A percentile compares a stretch with the other conserved stretches of the same genome.
Conservation (phyloP, 345 rosid genomes). For the Microthlaspi erraticum region DNA sequence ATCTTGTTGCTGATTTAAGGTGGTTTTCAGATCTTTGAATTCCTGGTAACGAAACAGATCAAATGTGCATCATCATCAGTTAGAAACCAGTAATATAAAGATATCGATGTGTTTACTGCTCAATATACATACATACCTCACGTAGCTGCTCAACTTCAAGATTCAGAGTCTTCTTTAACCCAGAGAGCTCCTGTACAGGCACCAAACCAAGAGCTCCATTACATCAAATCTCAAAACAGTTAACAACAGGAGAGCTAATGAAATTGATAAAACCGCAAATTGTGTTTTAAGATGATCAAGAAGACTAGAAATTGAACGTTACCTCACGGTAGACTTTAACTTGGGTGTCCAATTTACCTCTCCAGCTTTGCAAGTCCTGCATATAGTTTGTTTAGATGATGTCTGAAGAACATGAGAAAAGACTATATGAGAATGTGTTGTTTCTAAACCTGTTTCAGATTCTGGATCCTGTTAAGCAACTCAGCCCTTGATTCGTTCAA, state of each 20-base stretch:
- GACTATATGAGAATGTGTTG: neutral
- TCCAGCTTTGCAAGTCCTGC: constrained; percentile 96
- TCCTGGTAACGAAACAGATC: constrained; percentile 49
- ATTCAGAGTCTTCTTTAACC: constrained; percentile 69
- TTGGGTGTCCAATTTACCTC: constrained; percentile 89
- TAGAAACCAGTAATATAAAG: constrained; percentile 7
- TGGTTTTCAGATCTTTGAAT: constrained; percentile 72
- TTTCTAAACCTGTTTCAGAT: constrained; percentile 69
- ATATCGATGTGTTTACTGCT: constrained; percentile 6
- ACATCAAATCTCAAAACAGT: neutral
- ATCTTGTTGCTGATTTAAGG: constrained; percentile 84
- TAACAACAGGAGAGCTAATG: neutral
- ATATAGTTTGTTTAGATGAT: constrained; percentile 7
- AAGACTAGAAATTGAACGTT: constrained; percentile 31
- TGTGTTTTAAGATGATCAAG: too few species aligned
- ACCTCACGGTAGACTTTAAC: constrained; percentile 86
- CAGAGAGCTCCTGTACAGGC: constrained; percentile 69
- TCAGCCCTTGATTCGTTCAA: constrained; percentile 84
- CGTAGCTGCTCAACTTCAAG: constrained; percentile 82
- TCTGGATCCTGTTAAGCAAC: constrained; percentile 80
- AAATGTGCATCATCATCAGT: constrained; percentile 1
- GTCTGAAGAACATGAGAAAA: neutral
- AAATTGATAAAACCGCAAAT: neutral
- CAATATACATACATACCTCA: constrained; percentile 30
- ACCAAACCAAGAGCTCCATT: neutral